Evolutionary conservation across 176 grass and related monocot species (phyloP), one percentile per base, ranked within the genome.

Genomic region (Carex cristatella): DNA sequence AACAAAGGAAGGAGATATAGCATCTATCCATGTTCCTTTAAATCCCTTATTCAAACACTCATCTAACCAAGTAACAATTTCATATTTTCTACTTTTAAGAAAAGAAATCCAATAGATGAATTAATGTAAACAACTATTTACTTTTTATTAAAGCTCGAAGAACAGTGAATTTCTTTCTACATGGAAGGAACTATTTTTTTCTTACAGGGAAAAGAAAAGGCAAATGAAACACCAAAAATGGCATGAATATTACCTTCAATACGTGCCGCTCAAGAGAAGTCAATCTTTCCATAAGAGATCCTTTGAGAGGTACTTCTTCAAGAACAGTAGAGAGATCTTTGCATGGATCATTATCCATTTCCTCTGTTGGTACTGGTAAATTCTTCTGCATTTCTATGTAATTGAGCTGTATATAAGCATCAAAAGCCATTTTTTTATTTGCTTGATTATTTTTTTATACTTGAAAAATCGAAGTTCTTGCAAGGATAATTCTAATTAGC

Each of bases 211-310:
- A 49, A 65, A 81, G 11, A 10, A 11, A 40, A 14, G 11, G 28
- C 23, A 54, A 32, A 51, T 46, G 16, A 74, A 42, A 30, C 11
- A 37, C 33, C 14, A 28, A 73, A 81, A 13, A 42, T 73, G 30
- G 56, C 16, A 32, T 48, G 65, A 33, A 69, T 10, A 10, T 72
- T 87, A 87, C 86, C 86, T 87, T 87, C 57, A 58, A 28, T 33
- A 87, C 19, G 4, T 56, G 79, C 28, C 71, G 66, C 67, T 87
- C 86, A 35, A 87, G 79, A 59, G 79, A 83, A 54, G 79, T 35
- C 31, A 83, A 23, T 76, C 86, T 87, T 56, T 87, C 86, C 19
- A 87, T 49, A 7, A 87, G 67, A 83, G 86, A 83, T 31, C 86
- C 86, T 87, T 76, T 87, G 4, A 62, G 51, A 15, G 65, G 79